phyloP scores from a whole-genome alignment of 768 basidiomycete genomes.

The Cystobasidium tubakii region DNA sequence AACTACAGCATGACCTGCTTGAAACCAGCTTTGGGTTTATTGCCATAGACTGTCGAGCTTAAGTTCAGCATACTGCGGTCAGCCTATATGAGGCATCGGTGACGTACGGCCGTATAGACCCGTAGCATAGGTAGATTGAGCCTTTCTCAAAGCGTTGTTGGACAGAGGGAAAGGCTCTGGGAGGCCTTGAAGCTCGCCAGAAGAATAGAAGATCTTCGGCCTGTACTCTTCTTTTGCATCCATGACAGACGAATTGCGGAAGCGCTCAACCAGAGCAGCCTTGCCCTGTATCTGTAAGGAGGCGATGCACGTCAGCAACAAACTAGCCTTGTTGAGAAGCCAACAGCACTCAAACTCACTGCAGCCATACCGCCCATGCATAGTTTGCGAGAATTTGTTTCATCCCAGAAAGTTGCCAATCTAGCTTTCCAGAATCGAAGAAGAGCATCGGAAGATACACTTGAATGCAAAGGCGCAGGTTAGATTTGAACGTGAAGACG shows the following conservation, averaged over 20 bases:
- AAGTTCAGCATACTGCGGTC: too few relatives aligned
- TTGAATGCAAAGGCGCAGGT: too few relatives aligned
- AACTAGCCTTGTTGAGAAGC: background rate
- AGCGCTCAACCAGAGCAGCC: constrained; percentile 81
- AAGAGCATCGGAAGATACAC: constrained; percentile 70
- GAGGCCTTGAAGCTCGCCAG: constrained; percentile 65
- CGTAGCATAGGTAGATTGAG: constrained; percentile 2
- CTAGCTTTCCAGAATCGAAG: constrained; percentile 66
- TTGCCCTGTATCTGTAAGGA: constrained; percentile 63
- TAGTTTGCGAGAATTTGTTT: constrained; percentile 85
- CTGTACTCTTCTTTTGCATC: constrained; percentile 72
- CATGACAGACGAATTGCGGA: constrained; percentile 86
- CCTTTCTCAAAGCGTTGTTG: constrained; percentile 21
- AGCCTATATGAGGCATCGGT: background rate
- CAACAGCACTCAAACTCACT: background rate
- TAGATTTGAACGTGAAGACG: too few relatives aligned
- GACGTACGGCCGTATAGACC: background rate
- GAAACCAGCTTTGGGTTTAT: constrained; percentile 25
- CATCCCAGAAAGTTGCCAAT: constrained; percentile 82
- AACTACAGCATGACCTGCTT: background rate
- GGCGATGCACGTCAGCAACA: too few relatives aligned
- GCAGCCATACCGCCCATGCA: constrained; percentile 76
- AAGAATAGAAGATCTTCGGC: constrained; percentile 68
- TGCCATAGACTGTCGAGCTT: constrained; percentile 15
- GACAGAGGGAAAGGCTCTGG: constrained; percentile 54